Conservation (phyloP, 169 alveolate genomes). For the Eimeria brunetti region DNA sequence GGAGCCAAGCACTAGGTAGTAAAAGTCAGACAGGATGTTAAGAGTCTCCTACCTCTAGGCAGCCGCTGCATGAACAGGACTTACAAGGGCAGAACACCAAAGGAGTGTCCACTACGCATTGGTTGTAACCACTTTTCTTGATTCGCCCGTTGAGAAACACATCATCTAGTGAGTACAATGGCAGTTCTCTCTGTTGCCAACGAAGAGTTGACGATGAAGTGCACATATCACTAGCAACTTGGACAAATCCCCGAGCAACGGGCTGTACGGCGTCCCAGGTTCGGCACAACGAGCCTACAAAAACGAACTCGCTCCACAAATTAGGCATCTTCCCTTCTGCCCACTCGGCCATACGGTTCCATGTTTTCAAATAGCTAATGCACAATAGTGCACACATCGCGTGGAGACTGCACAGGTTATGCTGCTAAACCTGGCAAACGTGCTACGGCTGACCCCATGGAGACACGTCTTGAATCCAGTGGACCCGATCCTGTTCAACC, state of each 20-base stretch:
- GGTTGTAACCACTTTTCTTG: slow-evolving; percentile 38
- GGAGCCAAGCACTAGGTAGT: not conserved
- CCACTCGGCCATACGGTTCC: not conserved
- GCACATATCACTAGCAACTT: slow-evolving; percentile 50
- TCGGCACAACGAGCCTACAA: slow-evolving; percentile 43
- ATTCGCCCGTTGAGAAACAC: not conserved
- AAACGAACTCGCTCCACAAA: not conserved
- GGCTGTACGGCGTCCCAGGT: slow-evolving; percentile 45
- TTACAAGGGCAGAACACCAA: slow-evolving; percentile 67
- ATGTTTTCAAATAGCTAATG: not conserved
- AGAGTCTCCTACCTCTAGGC: not conserved
- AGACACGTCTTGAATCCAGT: slow-evolving; percentile 55
- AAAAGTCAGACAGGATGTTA: not conserved
- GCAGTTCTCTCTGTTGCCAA: slow-evolving; percentile 56
- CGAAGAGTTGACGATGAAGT: slow-evolving; percentile 13
- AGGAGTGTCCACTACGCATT: slow-evolving; percentile 31
- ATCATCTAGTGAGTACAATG: slow-evolving; percentile 46
- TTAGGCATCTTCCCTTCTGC: not conserved
- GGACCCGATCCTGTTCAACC: slow-evolving; percentile 58
- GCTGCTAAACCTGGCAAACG: not conserved
- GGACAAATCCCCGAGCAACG: slow-evolving; percentile 63
- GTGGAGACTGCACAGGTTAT: not conserved
- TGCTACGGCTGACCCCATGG: slow-evolving; percentile 49
- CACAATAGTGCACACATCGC: not conserved
- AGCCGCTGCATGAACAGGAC: not conserved